Percentiles rank a stretch among this genome's conserved stretches.
These are phyloP conservation scores for Raddia guianensis DNA, from an alignment of 176 grass and related monocot genomes.

Conservation along the genomic window DNA sequence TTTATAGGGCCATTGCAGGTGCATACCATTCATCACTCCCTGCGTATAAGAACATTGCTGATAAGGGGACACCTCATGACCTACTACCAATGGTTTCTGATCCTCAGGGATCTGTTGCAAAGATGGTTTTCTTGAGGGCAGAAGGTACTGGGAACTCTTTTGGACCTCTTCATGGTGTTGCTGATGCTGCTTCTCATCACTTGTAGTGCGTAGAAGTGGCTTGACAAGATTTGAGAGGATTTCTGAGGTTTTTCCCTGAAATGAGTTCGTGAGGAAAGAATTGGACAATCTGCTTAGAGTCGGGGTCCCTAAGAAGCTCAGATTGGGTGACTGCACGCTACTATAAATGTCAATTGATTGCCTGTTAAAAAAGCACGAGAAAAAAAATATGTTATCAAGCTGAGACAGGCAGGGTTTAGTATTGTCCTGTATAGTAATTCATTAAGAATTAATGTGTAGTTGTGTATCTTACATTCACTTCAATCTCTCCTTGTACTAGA, in stretches of 20 bases:
- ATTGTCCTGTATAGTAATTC: background rate
- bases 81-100: constrained; percentile 34
- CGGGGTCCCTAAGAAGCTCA: constrained; percentile 74
- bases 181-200: constrained; percentile 46
- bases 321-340: constrained; percentile 66
- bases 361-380: constrained; percentile 47
- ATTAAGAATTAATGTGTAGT: background rate
- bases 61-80: constrained; percentile 48
- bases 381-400: background rate
- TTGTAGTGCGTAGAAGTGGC: constrained; percentile 59
- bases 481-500: background rate
- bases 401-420: background rate
- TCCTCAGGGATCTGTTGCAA: constrained; percentile 81
- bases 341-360: constrained; percentile 90
- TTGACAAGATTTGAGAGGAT: constrained; percentile 60
- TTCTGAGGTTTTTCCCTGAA: constrained; percentile 72
- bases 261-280: constrained; percentile 73
- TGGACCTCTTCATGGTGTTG: constrained; percentile 57
- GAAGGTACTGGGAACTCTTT: constrained; percentile 70
- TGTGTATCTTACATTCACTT: background rate
- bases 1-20: background rate
- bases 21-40: constrained; percentile 71
- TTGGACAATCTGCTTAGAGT: constrained; percentile 77
- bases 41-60: constrained; percentile 65
- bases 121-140: constrained; percentile 69